Evolutionary conservation across 2,329 filamentous ascomycete species (phyloP), one percentile per base, ranked within the genome.

Genomic region (Neonectria magnoliae): DNA sequence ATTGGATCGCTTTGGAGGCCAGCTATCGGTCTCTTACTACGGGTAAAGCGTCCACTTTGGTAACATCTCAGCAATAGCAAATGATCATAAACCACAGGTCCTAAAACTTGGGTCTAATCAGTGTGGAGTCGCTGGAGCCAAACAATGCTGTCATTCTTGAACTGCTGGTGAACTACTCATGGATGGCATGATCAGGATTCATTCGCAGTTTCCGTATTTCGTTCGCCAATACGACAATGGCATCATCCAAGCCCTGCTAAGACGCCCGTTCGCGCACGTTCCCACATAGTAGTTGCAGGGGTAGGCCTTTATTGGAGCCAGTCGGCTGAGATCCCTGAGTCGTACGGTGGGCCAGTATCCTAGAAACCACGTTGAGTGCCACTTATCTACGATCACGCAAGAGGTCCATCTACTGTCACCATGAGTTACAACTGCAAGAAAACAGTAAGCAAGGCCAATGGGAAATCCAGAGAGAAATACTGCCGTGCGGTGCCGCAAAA

Each of bases 361-460:
- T 7, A 42, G 38, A 42, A 42, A 18, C n/a, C 38, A 42, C 38
- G 38, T 42, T 42, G 38, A 42, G 38, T 18, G 16, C 38, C 18
- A 20, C 18, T 18, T 20, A 8, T 20, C 38, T 18, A 8, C n/a
- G 11, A 55, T 59, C 45, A 42, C 56, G 61, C 61, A 64, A 64
- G 50, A 41, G 61, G 22, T 59, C 61, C 61, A 59, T 56, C 27
- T 7, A 14, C 11, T 59, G 55, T 55, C 55, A 56, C 44, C 7
- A 64, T 64, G 14, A 18, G 22, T 14, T 56, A 3, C 45, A 22
- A 42, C 47, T 44, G 20, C 38, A 31, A 31, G 33, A 38, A 44
- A 45, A 13, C n/a, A 27, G 16, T 29, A 56, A 27, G 36, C 18
- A 27, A 51, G 9, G 29, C 44, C 38, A 33, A 44, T 38, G 31